Base-by-base conservation (phyloP, 1,284 basidiomycete genomes). In the Marasmius sp. region DNA sequence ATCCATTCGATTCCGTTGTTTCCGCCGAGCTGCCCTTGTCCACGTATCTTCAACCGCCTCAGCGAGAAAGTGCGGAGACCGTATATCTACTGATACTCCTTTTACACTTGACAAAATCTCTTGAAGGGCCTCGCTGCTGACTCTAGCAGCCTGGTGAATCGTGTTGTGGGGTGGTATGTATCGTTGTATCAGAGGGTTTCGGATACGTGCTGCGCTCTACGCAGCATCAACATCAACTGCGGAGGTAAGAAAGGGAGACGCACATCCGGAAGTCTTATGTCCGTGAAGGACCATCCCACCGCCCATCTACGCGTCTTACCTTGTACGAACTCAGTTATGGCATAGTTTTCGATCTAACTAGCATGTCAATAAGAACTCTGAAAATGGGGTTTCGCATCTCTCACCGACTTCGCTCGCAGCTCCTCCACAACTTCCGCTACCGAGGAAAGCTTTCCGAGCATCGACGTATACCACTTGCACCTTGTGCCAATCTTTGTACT, bases 291-390 rank as follows among this genome's bases (percentile, higher is more conserved):
- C 96, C 96, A 98, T 0, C 84, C 91, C 0, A 98, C 75, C 0
- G 89, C 92, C 95, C 95, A 98, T 20, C 96, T 84, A 10, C 88
- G 83, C 0, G 95, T 98, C 64, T 88, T 85, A 0, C 95, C 93
- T 74, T 95, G 95, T 2, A 88, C 78, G 52, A 94, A 89, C 70
- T 94, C 89, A 0, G 88, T 87, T 54, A 98, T 77, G 0, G 87
- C 91, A 72, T 95, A 98, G 73, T 97, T 97, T 33, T 84, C 79
- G 39, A 96, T 85, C 89, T 95, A 53, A 11, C 37, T 18, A 14
- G 36, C 22, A 18, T 51, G 8, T 37, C 38, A 47, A 37, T 18
- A 18, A 41, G 36, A 41, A 36, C 36, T 27, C 43, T 53, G 5
- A 12, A 39, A 11, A 11, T 9, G 6, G 38, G 38, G n/a, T 14